Base-by-base conservation (phyloP, 306 rosid genomes). In the Rosa lucieae region DNA sequence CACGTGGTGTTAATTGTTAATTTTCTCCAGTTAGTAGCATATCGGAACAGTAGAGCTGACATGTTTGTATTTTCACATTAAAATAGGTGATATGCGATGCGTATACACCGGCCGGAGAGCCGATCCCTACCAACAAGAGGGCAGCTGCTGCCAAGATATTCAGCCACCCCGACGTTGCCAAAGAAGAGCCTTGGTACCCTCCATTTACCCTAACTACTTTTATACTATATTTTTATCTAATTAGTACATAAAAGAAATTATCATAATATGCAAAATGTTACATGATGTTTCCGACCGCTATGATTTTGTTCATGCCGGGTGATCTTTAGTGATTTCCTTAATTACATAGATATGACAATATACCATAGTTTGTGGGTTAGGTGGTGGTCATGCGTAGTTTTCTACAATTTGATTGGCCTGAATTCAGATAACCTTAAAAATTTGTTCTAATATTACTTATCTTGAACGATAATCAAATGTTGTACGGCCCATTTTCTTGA, bases 161-260 rank as follows among this genome's bases (percentile, higher is more conserved):
- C 68, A 83, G 76, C 75, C 79, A 88, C 58, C 73, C 83, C 0
- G 84, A 81, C 15, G 89, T 88, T 8, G 81, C 35, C 10, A 86
- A 84, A 8, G 91, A 85, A 78, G 91, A 88, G 77, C 89, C 91
- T n/a, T 88, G 91, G 91, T 88, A 88, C 51, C 4, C 1, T 62
- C 17, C 68, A 59, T 55, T 21, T 21, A 3, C 35, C 63, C 13
- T 53, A 53, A 9, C 8, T 8, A 58, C 29, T 9, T 56, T 48
- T 48, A 3, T 11, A 48, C 4, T 48, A 48, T 11, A 43, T 32
- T 32, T 1, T 32, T 32, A 32, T 32, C 35, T 32, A 32, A 32
- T 32, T 32, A 32, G 35, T 32, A 32, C 35, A 32, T 32, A 32
- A 32, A 32, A 32, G 2, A 32, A 32, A 32, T 32, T 32, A 32